Percentiles rank a stretch among this genome's conserved stretches.
These are phyloP conservation scores for Nematocida parisii DNA, from an alignment of 371 early-diverging fungal genomes.

Conservation along the genomic window DNA sequence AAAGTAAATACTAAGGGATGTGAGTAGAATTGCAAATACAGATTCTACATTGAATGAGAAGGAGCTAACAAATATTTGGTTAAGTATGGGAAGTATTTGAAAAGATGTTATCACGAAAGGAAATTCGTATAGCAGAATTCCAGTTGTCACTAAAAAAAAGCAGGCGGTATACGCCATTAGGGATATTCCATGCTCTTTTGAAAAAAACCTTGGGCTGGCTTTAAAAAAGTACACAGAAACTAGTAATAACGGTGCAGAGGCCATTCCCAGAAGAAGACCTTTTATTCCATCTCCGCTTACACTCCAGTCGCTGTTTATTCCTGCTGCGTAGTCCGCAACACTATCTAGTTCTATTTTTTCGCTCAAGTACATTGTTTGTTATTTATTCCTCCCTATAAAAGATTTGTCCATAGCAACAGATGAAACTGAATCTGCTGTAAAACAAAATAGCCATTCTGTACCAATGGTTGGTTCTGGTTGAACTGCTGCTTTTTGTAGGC, in stretches of 20 bases:
- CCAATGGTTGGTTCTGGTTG: background rate
- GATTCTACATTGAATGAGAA: conserved; percentile 20
- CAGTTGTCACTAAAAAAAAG: conserved; percentile 14
- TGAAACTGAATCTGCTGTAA: background rate
- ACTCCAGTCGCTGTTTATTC: background rate
- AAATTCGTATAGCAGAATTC: conserved; percentile 14
- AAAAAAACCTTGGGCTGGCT: conserved; percentile 45
- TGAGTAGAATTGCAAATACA: conserved; percentile 13
- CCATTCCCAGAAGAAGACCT: conserved; percentile 42
- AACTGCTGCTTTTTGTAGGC: no score
- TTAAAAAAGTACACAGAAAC: conserved; percentile 57
- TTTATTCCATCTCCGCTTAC: conserved; percentile 18
- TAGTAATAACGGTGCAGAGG: conserved; percentile 32
- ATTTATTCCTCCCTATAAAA: background rate
- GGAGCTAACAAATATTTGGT: conserved; percentile 51
- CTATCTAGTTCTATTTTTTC: background rate
- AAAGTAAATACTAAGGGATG: conserved; percentile 33
- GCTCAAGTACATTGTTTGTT: conserved; percentile 11
- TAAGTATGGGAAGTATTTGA: conserved; percentile 43
- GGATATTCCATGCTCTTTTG: conserved; percentile 39
- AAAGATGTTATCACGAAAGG: conserved; percentile 34
- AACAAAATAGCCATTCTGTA: background rate
- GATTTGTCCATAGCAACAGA: conserved; percentile 6
- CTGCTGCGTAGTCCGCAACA: background rate
- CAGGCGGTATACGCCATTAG: conserved; percentile 28